phyloP scores from a whole-genome alignment of 345 rosid species.

The Hibiscus tridactylites region DNA sequence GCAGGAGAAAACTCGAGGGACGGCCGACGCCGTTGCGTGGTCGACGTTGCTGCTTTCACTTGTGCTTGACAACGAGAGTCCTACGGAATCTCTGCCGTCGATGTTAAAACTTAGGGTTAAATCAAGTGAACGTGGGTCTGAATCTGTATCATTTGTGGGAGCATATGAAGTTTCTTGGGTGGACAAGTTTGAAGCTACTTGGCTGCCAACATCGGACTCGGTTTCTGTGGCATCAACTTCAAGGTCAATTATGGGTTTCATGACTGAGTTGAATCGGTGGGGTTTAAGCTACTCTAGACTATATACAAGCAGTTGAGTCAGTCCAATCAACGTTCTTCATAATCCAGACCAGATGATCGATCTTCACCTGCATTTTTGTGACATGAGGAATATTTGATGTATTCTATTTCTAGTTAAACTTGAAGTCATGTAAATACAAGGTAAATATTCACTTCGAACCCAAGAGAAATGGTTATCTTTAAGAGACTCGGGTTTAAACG shows the following conservation, averaged over 20 bases:
- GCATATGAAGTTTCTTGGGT: conserved; percentile 24
- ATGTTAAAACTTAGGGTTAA: conserved; percentile 41
- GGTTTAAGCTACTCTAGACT: background rate
- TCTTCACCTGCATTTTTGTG: conserved; percentile 16
- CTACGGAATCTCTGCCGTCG: conserved; percentile 25
- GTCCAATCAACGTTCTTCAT: background rate
- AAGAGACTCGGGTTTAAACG: too few relatives aligned
- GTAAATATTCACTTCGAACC: background rate
- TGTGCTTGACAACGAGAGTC: conserved; percentile 52
- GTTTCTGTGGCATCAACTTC: conserved; percentile 50
- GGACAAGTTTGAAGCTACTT: conserved; percentile 61
- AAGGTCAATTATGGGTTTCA: conserved; percentile 48
- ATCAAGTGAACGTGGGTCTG: conserved; percentile 42
- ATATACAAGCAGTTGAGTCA: background rate
- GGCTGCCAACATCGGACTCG: conserved; percentile 46
- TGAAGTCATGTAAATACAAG: background rate
- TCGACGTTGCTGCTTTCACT: conserved; percentile 47
- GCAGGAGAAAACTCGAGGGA: conserved; percentile 65
- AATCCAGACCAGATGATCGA: conserved; percentile 2
- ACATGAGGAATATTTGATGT: background rate
- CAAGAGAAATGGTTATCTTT: too few relatives aligned
- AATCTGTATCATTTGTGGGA: conserved; percentile 29
- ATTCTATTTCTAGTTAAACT: background rate
- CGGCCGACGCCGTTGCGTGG: conserved; percentile 17
- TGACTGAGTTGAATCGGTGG: conserved; percentile 13